Percentiles rank a stretch among this genome's conserved stretches.
Evolutionary conservation across 768 basidiomycete species (phyloP).

Genomic region (Kwoniella mangroviensis): DNA sequence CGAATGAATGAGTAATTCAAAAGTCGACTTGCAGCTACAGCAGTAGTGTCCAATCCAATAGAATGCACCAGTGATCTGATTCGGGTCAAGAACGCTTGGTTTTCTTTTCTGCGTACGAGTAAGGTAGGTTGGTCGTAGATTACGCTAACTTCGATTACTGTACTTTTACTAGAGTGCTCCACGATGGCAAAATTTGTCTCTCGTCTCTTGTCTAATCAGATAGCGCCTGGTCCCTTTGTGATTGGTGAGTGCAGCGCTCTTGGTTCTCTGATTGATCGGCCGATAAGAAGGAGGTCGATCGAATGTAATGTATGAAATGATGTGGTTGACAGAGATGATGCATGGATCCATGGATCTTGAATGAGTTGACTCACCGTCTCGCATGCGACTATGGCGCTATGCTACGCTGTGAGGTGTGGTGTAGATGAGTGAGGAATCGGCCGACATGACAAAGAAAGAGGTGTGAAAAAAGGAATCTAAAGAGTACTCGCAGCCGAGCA

Average conservation of each 20-base stretch:
- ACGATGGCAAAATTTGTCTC: not conserved
- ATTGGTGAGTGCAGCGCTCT: not conserved
- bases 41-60: too few species aligned
- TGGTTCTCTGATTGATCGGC: not conserved
- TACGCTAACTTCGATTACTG: too few species aligned
- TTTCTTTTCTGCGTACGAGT: too few species aligned
- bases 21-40: too few species aligned
- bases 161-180: too few species aligned
- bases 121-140: too few species aligned
- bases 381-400: not conserved
- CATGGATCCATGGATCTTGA: not conserved
- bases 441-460: constrained; percentile 1
- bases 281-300: not conserved
- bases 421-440: not conserved
- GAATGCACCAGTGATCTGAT: too few species aligned
- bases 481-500: not conserved
- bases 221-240: constrained; percentile 1
- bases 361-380: not conserved
- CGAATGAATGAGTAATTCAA: too few species aligned
- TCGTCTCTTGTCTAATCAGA: not conserved
- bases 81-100: too few species aligned
- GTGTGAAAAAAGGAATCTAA: constrained; percentile 3
- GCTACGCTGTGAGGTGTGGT: not conserved
- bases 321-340: not conserved
- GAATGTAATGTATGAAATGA: not conserved